Conservation (phyloP, 2,329 filamentous ascomycete species). For the Fusarium proliferatum region DNA sequence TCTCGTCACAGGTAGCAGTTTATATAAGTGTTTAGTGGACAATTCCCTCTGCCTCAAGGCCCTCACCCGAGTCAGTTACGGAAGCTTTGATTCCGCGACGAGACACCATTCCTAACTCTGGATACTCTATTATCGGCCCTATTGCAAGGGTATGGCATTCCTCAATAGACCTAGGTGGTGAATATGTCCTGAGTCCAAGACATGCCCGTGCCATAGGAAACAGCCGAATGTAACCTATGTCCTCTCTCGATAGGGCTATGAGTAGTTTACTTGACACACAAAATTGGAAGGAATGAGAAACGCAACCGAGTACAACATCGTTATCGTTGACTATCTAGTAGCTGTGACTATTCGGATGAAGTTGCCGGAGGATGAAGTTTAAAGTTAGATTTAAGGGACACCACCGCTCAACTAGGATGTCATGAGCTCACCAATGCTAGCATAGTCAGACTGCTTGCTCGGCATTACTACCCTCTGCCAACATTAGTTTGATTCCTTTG, state of each 20-base stretch:
- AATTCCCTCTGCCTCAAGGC: background rate
- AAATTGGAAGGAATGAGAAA: background rate
- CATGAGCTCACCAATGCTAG: too few species aligned
- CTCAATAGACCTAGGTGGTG: background rate
- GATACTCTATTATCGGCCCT: background rate
- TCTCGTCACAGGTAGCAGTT: rapidly evolving
- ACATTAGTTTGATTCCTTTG: background rate
- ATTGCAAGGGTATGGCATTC: background rate
- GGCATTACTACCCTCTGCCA: background rate
- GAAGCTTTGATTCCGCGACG: background rate
- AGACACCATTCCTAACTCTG: background rate
- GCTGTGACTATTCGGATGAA: rapidly evolving
- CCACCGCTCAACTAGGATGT: rapidly evolving
- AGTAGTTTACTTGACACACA: rapidly evolving
- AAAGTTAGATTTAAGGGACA: too few species aligned
- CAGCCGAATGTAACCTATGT: too few species aligned
- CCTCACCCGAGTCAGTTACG: rapidly evolving
- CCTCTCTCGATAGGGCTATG: rapidly evolving
- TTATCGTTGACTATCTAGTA: too few species aligned
- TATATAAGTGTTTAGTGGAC: background rate
- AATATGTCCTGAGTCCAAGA: background rate
- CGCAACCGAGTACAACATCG: background rate
- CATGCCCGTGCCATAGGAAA: background rate
- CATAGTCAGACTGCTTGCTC: rapidly evolving
- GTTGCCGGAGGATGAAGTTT: background rate